A percentile compares a stretch with the other conserved stretches of the same genome.
These are phyloP conservation scores for Aspergillus sparsus DNA, from an alignment of 495 filamentous ascomycete genomes.

Conservation along the genomic window DNA sequence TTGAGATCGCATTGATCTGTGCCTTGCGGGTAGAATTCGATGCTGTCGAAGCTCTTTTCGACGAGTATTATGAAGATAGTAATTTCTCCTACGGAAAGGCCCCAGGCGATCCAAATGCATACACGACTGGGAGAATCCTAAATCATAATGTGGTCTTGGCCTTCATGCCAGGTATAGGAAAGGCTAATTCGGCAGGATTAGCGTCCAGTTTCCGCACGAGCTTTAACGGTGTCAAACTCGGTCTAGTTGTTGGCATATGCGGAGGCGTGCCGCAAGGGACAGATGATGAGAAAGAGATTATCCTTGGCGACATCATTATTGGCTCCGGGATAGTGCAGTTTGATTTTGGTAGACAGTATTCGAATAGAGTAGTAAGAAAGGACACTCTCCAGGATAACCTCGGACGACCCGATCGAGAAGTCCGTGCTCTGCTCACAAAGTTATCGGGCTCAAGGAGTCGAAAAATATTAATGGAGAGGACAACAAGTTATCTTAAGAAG, in stretches of 20 bases:
- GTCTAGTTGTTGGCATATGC: slow-evolving; percentile 28
- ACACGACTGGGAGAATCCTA: slow-evolving; percentile 36
- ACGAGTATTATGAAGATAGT: slow-evolving; percentile 23
- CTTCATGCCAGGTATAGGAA: slow-evolving; percentile 37
- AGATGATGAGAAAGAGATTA: slow-evolving; percentile 20
- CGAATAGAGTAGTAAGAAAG: too few relatives aligned
- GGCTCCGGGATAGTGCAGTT: slow-evolving; percentile 37
- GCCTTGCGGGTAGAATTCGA: slow-evolving; percentile 31
- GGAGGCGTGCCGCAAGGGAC: slow-evolving; percentile 28
- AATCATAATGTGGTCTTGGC: slow-evolving; percentile 39
- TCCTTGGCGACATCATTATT: slow-evolving; percentile 49
- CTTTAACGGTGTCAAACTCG: slow-evolving; percentile 20
- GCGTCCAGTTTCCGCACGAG: slow-evolving; percentile 19
- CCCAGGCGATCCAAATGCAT: slow-evolving; percentile 26
- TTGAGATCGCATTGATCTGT: slow-evolving; percentile 32
- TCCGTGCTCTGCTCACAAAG: too few relatives aligned
- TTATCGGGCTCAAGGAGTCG: too few relatives aligned
- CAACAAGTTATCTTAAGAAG: too few relatives aligned
- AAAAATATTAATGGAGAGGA: too few relatives aligned
- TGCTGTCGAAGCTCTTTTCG: slow-evolving; percentile 33
- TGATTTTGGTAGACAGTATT: slow-evolving; percentile 30
- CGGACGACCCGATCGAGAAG: too few relatives aligned
- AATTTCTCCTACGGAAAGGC: slow-evolving; percentile 25
- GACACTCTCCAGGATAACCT: too few relatives aligned
- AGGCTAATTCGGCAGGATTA: slow-evolving; percentile 25